These are phyloP conservation scores for Fonsecaea pugnacius DNA, from an alignment of 2,329 filamentous ascomycete species.

Conservation along the genomic window DNA sequence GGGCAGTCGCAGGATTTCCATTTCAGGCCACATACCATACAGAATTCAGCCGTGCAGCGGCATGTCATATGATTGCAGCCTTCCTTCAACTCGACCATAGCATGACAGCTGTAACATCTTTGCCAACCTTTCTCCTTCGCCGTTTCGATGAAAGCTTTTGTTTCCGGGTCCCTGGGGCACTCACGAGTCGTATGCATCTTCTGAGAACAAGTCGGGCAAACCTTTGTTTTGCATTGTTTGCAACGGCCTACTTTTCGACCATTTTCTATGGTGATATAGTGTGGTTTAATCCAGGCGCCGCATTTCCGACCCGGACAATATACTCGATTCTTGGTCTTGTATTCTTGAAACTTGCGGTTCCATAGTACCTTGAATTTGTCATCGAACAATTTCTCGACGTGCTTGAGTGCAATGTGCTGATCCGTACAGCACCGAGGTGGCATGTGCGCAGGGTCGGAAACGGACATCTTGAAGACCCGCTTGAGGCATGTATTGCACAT, in stretches of 20 bases:
- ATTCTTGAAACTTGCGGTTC: slow-evolving; percentile 81
- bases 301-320: slow-evolving; percentile 77
- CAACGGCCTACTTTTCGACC: slow-evolving; percentile 72
- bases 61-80: slow-evolving; percentile 90
- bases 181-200: slow-evolving; percentile 72
- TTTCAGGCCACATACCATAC: slow-evolving; percentile 78
- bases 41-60: slow-evolving; percentile 81
- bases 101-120: slow-evolving; percentile 75
- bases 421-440: slow-evolving; percentile 79
- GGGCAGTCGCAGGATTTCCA: slow-evolving; percentile 86
- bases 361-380: slow-evolving; percentile 74
- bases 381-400: slow-evolving; percentile 77
- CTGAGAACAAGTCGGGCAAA: slow-evolving; percentile 74
- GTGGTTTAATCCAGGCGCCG: slow-evolving; percentile 78
- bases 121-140: slow-evolving; percentile 76
- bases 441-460: slow-evolving; percentile 79
- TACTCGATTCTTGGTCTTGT: slow-evolving; percentile 71
- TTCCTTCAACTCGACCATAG: slow-evolving; percentile 77
- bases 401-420: slow-evolving; percentile 73
- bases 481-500: slow-evolving; percentile 81
- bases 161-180: slow-evolving; percentile 63
- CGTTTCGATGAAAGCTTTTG: slow-evolving; percentile 58
- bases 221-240: slow-evolving; percentile 70
- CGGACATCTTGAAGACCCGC: slow-evolving; percentile 73
- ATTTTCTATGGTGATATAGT: slow-evolving; percentile 63